A percentile compares a stretch with the other conserved stretches of the same genome.
Evolutionary conservation across 352 stramenopile genomes (phyloP).

Genomic region (Phytophthora hybrid): DNA sequence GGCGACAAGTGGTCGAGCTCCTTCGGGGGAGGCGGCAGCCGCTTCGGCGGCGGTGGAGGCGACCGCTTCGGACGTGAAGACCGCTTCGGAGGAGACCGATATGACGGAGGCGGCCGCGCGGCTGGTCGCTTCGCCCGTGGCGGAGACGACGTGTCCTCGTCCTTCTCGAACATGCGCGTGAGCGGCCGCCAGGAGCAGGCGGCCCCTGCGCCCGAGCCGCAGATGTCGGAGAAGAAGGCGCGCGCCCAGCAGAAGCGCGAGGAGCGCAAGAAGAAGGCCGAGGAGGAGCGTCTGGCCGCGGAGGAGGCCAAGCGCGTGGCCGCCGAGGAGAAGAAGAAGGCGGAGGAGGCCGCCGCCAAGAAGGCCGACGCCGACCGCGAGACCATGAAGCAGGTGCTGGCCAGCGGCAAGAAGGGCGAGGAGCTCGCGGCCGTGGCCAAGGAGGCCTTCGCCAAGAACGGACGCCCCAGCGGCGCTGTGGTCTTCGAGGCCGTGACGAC

Average conservation of each 20-base stretch:
- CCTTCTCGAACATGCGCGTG: slow-evolving; percentile 60
- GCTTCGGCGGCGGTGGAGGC: slow-evolving; percentile 43
- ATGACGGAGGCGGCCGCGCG: slow-evolving; percentile 32
- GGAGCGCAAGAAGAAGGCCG: slow-evolving; percentile 85
- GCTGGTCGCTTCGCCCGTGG: slow-evolving; percentile 50
- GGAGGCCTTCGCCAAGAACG: slow-evolving; percentile 57
- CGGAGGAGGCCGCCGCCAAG: slow-evolving; percentile 54
- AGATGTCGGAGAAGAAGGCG: slow-evolving; percentile 61
- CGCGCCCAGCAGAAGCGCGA: slow-evolving; percentile 69
- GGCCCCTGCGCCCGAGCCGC: slow-evolving; percentile 15
- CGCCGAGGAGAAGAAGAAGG: slow-evolving; percentile 64
- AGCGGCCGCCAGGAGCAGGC: slow-evolving; percentile 34
- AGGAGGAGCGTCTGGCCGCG: slow-evolving; percentile 70
- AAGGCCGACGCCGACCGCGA: slow-evolving; percentile 62
- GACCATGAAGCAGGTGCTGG: slow-evolving; percentile 70
- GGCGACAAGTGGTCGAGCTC: slow-evolving; percentile 68
- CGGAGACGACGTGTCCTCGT: slow-evolving; percentile 46
- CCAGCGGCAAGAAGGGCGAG: slow-evolving; percentile 71
- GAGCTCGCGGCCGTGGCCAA: slow-evolving; percentile 64
- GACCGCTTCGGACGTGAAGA: slow-evolving; percentile 43
- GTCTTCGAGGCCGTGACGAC: slow-evolving; percentile 66
- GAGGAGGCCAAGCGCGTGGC: slow-evolving; percentile 74
- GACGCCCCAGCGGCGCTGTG: slow-evolving; percentile 51
- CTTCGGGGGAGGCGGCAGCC: slow-evolving; percentile 47
- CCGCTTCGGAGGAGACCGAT: slow-evolving; percentile 43